Percentiles rank a stretch among this genome's conserved stretches.
Evolutionary conservation across 306 rosid genomes (phyloP).

Genomic region (Glycyrrhiza uralensis): DNA sequence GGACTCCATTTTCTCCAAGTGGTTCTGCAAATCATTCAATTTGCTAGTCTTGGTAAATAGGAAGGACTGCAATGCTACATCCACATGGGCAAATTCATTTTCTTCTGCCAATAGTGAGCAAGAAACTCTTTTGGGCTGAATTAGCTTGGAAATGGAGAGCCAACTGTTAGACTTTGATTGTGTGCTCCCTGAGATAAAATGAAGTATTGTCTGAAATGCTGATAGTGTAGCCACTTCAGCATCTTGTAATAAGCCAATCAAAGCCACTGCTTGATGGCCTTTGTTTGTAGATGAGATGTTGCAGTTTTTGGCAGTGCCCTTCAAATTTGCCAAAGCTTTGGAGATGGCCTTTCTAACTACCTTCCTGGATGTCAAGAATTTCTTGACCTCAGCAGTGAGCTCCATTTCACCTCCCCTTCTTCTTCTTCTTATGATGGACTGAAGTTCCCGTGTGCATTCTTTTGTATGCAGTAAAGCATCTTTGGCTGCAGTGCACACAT

Average conservation of each 20-base stretch:
- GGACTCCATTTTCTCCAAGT: slow-evolving; percentile 24
- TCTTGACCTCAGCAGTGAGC: not conserved
- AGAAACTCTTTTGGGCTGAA: slow-evolving; percentile 4
- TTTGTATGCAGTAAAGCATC: slow-evolving; percentile 31
- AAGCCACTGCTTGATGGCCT: not conserved
- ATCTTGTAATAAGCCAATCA: slow-evolving; percentile 5
- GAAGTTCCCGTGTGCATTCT: slow-evolving; percentile 30
- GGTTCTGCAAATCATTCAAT: slow-evolving; percentile 2
- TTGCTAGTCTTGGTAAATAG: not conserved
- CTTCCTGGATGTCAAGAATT: slow-evolving; percentile 25
- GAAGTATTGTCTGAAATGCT: not conserved
- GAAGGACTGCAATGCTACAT: slow-evolving; percentile 23
- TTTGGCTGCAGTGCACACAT: slow-evolving; percentile 24
- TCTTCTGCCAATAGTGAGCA: not conserved
- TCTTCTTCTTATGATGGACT: slow-evolving; percentile 28
- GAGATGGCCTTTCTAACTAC: slow-evolving; percentile 19
- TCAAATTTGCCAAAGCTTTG: slow-evolving; percentile 13
- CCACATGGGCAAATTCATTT: slow-evolving; percentile 19
- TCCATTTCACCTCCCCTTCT: slow-evolving; percentile 8
- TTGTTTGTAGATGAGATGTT: not conserved
- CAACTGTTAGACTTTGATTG: slow-evolving; percentile 1
- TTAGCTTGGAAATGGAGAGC: slow-evolving; percentile 6
- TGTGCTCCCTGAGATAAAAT: slow-evolving; percentile 13
- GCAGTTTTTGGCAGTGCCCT: not conserved
- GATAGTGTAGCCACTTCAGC: slow-evolving; percentile 17